Evolutionary conservation across 1,139 yeast genomes (phyloP), one percentile per base, ranked within the genome.

Genomic region (Scheffersomyces segobiensis): DNA sequence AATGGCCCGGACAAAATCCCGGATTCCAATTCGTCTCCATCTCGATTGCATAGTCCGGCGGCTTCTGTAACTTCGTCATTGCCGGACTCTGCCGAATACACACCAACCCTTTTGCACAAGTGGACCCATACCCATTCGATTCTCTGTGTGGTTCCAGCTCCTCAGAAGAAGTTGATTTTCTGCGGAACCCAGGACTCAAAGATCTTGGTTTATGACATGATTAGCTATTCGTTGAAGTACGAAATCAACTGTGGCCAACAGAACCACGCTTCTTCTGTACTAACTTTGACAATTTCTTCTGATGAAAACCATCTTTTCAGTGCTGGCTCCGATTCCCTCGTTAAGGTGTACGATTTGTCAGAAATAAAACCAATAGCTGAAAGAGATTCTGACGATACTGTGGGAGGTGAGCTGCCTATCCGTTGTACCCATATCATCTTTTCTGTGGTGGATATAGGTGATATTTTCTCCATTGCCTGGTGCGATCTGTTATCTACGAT

Each of bases 111-210:
- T 61, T 26, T 91, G 4, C 98, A 93, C 70, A 81, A 84, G 66
- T 93, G 98, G 98, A 81, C 84, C 24, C 87, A 87, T 62, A 76
- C 83, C 2, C 87, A 85, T 64, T 88, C 96, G 1, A 88, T 93
- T 26, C 81, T 95, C n/a, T 88, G 97, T 54, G 85, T 91, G 32
- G 86, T 89, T 6, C 83, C 90, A 8, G 86, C 89, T 42, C 88
- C 90, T 0, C 72, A 73, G 42, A 82, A 82, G 58, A 79, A 83
- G 51, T 75, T 87, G 51, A 67, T 95, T 19, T 90, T 90, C 70
- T 96, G 97, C 59, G 99, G 99, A n/a, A 91, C 98, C 0, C 97
- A 93, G 66, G 91, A 89, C 66, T 91, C 96, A n/a, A 85, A 85
- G 65, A 89, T 95, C 54, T 73, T 91, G 50, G 87, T 91, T 0